Evolutionary conservation across 208 protist genomes (phyloP).

Genomic region (Herpetomonas tarakana): DNA sequence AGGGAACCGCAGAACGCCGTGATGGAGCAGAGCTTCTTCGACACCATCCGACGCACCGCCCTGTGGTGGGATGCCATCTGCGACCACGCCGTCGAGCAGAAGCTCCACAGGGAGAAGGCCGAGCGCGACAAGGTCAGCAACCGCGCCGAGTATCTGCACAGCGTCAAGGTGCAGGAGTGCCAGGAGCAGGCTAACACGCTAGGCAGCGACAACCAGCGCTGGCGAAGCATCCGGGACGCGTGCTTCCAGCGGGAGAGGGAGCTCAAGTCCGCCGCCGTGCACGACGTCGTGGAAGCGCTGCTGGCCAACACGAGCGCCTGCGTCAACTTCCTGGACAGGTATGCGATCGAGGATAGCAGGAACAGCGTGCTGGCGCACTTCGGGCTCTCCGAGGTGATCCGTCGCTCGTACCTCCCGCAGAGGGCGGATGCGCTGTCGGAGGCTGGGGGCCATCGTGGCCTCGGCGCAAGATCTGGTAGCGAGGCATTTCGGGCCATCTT

Average conservation of each 20-base stretch:
- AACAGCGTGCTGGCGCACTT: conserved; percentile 33
- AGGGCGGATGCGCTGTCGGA: background rate
- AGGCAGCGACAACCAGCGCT: conserved; percentile 52
- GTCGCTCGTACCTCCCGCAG: background rate
- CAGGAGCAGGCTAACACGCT: conserved; percentile 40
- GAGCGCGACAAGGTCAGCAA: conserved; percentile 26
- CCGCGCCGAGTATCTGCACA: conserved; percentile 41
- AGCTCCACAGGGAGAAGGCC: conserved; percentile 47
- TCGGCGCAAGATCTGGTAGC: conserved; percentile 13
- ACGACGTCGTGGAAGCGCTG: conserved; percentile 27
- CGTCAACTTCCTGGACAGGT: conserved; percentile 34
- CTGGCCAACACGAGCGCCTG: conserved; percentile 21
- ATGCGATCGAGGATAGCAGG: conserved; percentile 23
- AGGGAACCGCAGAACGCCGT: conserved; percentile 19
- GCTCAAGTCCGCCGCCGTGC: conserved; percentile 19
- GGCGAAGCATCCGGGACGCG: conserved; percentile 28
- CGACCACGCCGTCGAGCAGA: conserved; percentile 56
- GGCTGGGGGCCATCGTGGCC: background rate
- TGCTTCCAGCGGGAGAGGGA: conserved; percentile 16
- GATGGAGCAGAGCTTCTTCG: conserved; percentile 52
- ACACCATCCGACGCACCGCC: conserved; percentile 41
- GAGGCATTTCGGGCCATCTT: conserved; percentile 37
- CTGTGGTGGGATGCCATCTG: conserved; percentile 76
- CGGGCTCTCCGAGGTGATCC: conserved; percentile 26
- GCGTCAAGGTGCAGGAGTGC: conserved; percentile 38